Conservation (phyloP, 2,329 filamentous ascomycete genomes). For the Alternaria hordeiaustralica region DNA sequence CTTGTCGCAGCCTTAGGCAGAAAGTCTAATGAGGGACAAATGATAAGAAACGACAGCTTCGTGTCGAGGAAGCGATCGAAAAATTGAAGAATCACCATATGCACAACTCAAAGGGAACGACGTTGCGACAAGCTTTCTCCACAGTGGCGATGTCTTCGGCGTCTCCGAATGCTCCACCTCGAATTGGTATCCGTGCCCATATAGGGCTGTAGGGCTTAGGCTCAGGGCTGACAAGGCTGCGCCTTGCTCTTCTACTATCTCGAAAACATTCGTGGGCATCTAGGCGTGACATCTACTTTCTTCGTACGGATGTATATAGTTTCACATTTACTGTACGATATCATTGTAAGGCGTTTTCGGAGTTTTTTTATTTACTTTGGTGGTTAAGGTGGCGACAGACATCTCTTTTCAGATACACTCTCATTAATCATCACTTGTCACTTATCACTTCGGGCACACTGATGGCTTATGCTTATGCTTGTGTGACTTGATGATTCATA, state of each 20-base stretch:
- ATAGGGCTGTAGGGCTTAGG: slow-evolving; percentile 2
- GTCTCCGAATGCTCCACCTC: slow-evolving; percentile 1
- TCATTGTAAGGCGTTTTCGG: background rate
- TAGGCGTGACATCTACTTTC: background rate
- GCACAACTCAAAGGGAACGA: background rate
- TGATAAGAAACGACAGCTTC: background rate
- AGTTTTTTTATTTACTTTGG: background rate
- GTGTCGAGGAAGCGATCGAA: slow-evolving; percentile 22
- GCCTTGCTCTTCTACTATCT: background rate
- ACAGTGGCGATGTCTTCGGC: slow-evolving; percentile 22
- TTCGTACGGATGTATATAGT: background rate
- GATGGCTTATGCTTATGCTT: background rate
- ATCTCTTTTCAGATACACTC: background rate
- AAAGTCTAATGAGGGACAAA: background rate
- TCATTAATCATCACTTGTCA: background rate
- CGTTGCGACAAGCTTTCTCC: slow-evolving; percentile 20
- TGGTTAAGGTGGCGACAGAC: background rate
- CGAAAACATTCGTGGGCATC: background rate
- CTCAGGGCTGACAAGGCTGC: background rate
- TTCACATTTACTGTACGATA: background rate
- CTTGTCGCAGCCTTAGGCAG: slow-evolving; percentile 25
- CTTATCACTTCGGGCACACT: background rate
- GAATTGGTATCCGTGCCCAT: slow-evolving; percentile 9
- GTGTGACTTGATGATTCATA: background rate
- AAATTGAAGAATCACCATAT: background rate